Evolutionary conservation across 345 rosid genomes (phyloP), one percentile per base, ranked within the genome.

Genomic region (Hirschfeldia incana): DNA sequence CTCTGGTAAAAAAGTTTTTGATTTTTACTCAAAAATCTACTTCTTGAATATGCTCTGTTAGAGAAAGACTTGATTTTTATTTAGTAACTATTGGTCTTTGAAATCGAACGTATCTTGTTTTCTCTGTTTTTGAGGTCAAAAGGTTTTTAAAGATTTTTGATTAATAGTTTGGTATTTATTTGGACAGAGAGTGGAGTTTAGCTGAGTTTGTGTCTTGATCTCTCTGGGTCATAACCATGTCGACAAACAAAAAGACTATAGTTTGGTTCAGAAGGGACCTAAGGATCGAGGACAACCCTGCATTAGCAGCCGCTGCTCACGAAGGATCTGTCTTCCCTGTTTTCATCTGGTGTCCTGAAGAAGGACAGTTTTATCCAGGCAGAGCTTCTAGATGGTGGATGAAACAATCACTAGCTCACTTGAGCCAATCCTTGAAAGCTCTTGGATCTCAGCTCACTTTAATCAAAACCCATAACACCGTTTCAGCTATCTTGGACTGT

Each of bases 361-460:
- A 94, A 83, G 95, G 88, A 30, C 94, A 92, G 46, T 94, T 92
- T 84, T 91, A 87, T 80, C 95, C 97, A 0, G 97, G 97, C 61
- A 93, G 98, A 29, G 97, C 91, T 42, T 94, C 98, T 0, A 84
- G 97, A 84, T 94, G 97, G 98, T 94, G 98, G 98, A 86, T 94
- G 84, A 92, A 94, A 87, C 94, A 89, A 83, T 92, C 98, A 57
- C 89, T 91, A 33, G 15, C 76, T 61, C 93, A 87, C 79, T 85
- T 92, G 83, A 75, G 80, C 62, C 88, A 87, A 60, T 89, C 98
- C 6, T 80, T 92, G 76, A 86, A 86, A 70, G 85, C 97, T 71
- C 87, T 94, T 62, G 97, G 98, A 67, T 90, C 90, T 65, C 85
- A 88, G 15, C 97, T 92, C 73, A 80, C 87, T 73, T 61, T 91